A percentile compares a stretch with the other conserved stretches of the same genome.
Conservation (phyloP, 1,284 basidiomycete genomes). For the Ustilago trichophora region DNA sequence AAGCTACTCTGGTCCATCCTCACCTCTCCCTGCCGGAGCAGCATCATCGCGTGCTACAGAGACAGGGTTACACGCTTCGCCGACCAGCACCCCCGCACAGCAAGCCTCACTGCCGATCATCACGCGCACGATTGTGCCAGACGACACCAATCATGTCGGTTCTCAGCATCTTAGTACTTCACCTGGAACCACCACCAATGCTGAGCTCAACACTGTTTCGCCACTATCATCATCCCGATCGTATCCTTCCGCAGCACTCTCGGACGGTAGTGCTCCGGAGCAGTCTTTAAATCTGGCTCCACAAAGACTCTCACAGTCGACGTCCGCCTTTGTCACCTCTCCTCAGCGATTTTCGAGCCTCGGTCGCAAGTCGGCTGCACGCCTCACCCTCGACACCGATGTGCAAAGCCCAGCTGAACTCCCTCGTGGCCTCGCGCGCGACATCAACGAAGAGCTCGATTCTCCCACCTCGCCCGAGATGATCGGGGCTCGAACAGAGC, state of each 20-base stretch:
- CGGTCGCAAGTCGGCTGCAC: conserved; percentile 11
- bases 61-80: too few species aligned
- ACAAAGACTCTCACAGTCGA: neutral
- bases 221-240: neutral
- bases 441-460: conserved; percentile 28
- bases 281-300: neutral
- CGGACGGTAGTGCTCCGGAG: neutral
- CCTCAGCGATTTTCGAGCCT: conserved; percentile 32
- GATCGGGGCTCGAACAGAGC: conserved; percentile 9
- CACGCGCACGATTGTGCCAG: neutral
- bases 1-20: neutral
- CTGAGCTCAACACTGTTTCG: too few species aligned
- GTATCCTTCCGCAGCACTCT: neutral
- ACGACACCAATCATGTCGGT: neutral
- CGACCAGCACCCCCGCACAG: neutral
- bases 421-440: conserved; percentile 12
- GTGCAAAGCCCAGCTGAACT: neutral
- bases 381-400: neutral
- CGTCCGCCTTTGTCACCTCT: conserved; percentile 14
- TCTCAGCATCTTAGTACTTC: neutral
- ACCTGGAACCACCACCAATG: too few species aligned
- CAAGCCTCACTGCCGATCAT: conserved; percentile 1
- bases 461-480: conserved; percentile 7
- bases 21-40: neutral
- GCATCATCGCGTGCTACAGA: too few species aligned